Evolutionary conservation across 257 asterid genomes (phyloP).

Genomic region (Scutellaria galericulata): DNA sequence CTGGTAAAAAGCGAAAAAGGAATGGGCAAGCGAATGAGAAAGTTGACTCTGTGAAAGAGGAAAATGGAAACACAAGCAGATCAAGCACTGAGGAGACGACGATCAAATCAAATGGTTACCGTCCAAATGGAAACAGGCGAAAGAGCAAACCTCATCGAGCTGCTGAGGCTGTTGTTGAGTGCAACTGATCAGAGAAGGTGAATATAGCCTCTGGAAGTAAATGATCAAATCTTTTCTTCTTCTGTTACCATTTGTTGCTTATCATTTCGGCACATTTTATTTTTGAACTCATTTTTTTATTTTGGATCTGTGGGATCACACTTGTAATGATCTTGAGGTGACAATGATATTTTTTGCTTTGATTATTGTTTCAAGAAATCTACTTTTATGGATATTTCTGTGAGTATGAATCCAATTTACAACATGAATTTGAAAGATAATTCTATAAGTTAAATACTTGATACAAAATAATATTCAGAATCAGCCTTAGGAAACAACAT

Average conservation of each 20-base stretch:
- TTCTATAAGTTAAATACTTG: no score
- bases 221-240: background rate
- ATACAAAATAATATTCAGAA: no score
- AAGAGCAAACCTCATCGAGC: constrained; percentile 67
- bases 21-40: constrained; percentile 38
- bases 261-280: constrained; percentile 31
- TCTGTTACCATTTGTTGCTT: constrained; percentile 30
- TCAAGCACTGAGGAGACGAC: constrained; percentile 46
- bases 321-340: constrained; percentile 3
- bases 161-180: constrained; percentile 68
- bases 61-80: constrained; percentile 42
- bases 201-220: constrained; percentile 1
- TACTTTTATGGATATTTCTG: background rate
- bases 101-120: constrained; percentile 43
- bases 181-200: constrained; percentile 40
- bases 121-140: constrained; percentile 50
- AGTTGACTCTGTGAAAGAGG: constrained; percentile 38
- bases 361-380: constrained; percentile 15
- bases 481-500: no score
- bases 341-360: constrained; percentile 14
- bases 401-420: background rate
- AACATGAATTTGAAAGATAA: no score
- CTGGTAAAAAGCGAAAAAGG: constrained; percentile 44
- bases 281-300: background rate
- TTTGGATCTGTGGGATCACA: constrained; percentile 8